These are phyloP conservation scores for Gentiana dahurica DNA, from an alignment of 257 asterid species.

Conservation along the genomic window DNA sequence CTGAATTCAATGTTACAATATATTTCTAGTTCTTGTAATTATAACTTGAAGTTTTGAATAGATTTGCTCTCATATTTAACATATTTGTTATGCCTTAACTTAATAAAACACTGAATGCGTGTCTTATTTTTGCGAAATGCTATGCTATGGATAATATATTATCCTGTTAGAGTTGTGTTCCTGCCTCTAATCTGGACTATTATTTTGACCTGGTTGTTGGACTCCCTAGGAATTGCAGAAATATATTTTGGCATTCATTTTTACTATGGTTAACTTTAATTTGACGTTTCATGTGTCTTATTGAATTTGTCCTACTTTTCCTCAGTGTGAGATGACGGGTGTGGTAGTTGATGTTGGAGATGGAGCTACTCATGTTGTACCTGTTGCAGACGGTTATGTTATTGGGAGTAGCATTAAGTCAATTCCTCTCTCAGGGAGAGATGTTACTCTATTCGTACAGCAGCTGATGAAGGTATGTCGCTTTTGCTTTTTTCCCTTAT, in stretches of 20 bases:
- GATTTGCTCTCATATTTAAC: no score
- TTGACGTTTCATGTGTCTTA: constrained; percentile 11
- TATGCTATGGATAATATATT: no score
- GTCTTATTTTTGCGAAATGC: no score
- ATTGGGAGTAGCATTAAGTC: constrained; percentile 97
- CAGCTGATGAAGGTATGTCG: constrained; percentile 76
- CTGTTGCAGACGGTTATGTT: constrained; percentile 97
- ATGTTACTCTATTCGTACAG: constrained; percentile 79
- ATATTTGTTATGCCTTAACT: no score
- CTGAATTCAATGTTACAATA: no score
- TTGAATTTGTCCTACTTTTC: constrained; percentile 22
- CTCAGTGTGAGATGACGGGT: constrained; percentile 99
- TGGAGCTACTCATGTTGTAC: constrained; percentile 97
- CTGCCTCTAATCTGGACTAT: no score
- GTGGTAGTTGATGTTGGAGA: constrained; percentile 93
- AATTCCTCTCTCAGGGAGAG: constrained; percentile 74
- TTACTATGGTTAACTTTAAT: neutral
- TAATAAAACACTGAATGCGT: no score
- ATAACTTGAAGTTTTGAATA: no score
- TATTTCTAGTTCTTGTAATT: no score
- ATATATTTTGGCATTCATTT: neutral
- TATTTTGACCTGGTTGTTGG: neutral
- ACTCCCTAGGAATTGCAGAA: neutral
- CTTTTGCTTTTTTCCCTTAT: constrained; percentile 8
- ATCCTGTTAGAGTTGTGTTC: no score